Evolutionary conservation across 2,329 filamentous ascomycete species (phyloP).

Genomic region (Neonectria coccinea): DNA sequence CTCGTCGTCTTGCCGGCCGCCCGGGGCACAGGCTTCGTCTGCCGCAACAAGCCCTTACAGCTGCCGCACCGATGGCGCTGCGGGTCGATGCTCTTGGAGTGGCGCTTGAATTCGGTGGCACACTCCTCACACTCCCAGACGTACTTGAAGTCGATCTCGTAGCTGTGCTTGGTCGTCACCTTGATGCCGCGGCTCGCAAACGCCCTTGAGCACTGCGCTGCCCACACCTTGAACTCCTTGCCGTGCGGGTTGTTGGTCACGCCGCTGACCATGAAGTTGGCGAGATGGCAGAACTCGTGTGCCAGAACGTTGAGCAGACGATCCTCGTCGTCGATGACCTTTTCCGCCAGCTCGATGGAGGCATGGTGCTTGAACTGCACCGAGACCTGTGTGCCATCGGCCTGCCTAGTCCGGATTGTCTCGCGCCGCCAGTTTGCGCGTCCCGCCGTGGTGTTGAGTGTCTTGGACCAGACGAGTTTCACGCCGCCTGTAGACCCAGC

Average conservation of each 20-base stretch:
- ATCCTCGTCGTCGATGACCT: slow-evolving; percentile 83
- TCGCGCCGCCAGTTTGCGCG: slow-evolving; percentile 79
- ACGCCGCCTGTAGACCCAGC: slow-evolving; percentile 76
- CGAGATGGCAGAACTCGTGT: slow-evolving; percentile 95
- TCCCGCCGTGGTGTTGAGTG: slow-evolving; percentile 83
- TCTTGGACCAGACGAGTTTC: slow-evolving; percentile 79
- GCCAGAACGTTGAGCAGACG: slow-evolving; percentile 91
- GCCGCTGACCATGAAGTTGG: slow-evolving; percentile 88
- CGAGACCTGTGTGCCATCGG: slow-evolving; percentile 42
- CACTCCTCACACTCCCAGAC: slow-evolving; percentile 83
- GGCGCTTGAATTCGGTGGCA: slow-evolving; percentile 79
- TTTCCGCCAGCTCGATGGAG: slow-evolving; percentile 87
- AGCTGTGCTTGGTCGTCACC: slow-evolving; percentile 91
- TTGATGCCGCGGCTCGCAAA: slow-evolving; percentile 74
- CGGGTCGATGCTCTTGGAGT: slow-evolving; percentile 87
- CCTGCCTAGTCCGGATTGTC: slow-evolving; percentile 55
- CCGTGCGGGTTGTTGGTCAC: slow-evolving; percentile 84
- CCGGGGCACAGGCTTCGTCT: slow-evolving; percentile 80
- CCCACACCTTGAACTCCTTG: slow-evolving; percentile 84
- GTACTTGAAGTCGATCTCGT: slow-evolving; percentile 93
- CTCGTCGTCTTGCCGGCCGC: slow-evolving; percentile 46
- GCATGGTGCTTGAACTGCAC: slow-evolving; percentile 69
- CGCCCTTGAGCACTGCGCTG: slow-evolving; percentile 61
- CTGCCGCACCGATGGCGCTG: slow-evolving; percentile 77
- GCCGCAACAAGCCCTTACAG: slow-evolving; percentile 78